Conservation (phyloP, 805 yeast species). For the Lachancea sp. region DNA sequence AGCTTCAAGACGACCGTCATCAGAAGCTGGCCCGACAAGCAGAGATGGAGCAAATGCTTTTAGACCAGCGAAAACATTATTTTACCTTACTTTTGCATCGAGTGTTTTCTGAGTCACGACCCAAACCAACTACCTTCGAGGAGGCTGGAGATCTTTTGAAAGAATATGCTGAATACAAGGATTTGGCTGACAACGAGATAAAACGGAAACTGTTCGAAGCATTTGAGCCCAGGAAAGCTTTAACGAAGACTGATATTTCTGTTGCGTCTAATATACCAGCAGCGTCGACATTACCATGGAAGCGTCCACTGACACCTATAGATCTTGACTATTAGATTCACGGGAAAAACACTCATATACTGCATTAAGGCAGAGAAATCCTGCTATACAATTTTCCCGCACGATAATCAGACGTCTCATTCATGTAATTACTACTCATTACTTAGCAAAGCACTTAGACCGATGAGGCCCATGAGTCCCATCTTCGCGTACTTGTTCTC, state of each 20-base stretch:
- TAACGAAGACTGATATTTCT: slow-evolving; percentile 10
- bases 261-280: slow-evolving; percentile 13
- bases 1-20: slow-evolving; percentile 23
- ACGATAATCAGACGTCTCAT: too few species aligned
- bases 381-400: too few species aligned
- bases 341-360: too few species aligned
- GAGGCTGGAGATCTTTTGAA: slow-evolving; percentile 29
- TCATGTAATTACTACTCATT: slow-evolving; percentile 40
- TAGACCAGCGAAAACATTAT: slow-evolving; percentile 22
- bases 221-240: slow-evolving; percentile 17
- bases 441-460: slow-evolving; percentile 57
- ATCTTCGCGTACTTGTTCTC: slow-evolving; percentile 82
- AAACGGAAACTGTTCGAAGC: slow-evolving; percentile 32
- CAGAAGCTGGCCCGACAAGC: slow-evolving; percentile 21
- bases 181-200: slow-evolving; percentile 30
- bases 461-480: slow-evolving; percentile 68
- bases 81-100: slow-evolving; percentile 23
- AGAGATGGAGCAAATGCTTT: slow-evolving; percentile 15
- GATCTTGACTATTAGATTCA: slow-evolving; percentile 32
- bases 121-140: slow-evolving; percentile 35
- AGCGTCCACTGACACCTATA: slow-evolving; percentile 25
- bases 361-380: too few species aligned
- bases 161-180: slow-evolving; percentile 31
- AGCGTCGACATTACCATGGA: slow-evolving; percentile 17
- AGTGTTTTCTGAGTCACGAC: slow-evolving; percentile 20